A percentile compares a stretch with the other conserved stretches of the same genome.
phyloP scores from a whole-genome alignment of 768 basidiomycete species.

The Cantharellus cinnabarinus region DNA sequence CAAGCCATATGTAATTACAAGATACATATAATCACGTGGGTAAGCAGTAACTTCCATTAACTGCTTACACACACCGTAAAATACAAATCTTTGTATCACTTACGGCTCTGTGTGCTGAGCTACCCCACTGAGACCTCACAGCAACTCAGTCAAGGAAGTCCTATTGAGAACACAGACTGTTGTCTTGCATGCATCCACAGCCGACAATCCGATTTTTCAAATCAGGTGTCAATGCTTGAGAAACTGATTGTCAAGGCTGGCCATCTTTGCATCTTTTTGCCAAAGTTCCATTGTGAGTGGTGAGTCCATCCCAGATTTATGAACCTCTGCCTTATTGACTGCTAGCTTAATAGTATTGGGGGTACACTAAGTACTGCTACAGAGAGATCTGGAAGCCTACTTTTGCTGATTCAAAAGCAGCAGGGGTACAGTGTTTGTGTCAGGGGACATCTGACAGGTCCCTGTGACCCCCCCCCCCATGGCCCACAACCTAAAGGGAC shows the following conservation, averaged over 20 bases:
- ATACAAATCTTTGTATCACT: too few species aligned
- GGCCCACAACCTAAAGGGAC: too few species aligned
- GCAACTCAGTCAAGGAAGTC: slow-evolving; percentile 2
- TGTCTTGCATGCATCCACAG: slow-evolving; percentile 6
- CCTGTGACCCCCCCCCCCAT: too few species aligned
- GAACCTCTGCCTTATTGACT: background rate
- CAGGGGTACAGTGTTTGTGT: background rate
- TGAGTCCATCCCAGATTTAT: background rate
- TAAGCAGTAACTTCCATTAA: too few species aligned
- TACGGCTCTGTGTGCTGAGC: too few species aligned
- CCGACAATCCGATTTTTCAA: slow-evolving; percentile 3
- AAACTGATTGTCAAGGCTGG: slow-evolving; percentile 3
- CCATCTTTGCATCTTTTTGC: background rate
- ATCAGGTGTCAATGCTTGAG: slow-evolving; percentile 9
- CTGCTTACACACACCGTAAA: too few species aligned
- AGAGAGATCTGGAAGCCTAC: background rate
- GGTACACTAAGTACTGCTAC: background rate
- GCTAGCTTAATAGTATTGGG: background rate
- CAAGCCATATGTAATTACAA: too few species aligned
- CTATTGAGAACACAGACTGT: slow-evolving; percentile 8
- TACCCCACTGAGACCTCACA: too few species aligned
- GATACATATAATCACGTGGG: too few species aligned
- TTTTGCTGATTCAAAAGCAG: background rate
- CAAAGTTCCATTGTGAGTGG: background rate
- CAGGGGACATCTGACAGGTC: too few species aligned